Evolutionary conservation across 805 yeast genomes (phyloP).

Genomic region (Metschnikowia kunwiensis): DNA sequence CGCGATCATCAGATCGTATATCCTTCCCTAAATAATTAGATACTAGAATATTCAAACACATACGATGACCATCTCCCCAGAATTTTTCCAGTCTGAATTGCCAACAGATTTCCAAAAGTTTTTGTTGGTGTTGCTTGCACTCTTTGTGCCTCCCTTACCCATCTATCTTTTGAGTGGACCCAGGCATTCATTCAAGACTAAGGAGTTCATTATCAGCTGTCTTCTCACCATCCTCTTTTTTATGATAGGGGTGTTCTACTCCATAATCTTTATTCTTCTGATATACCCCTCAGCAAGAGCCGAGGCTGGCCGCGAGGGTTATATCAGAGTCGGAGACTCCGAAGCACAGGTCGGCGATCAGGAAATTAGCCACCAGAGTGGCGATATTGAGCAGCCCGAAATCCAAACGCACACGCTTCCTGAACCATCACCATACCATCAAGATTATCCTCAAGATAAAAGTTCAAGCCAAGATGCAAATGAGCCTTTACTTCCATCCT

Average conservation of each 20-base stretch:
- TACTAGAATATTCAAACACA: neutral
- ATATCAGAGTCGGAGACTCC: conserved; percentile 24
- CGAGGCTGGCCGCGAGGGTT: conserved; percentile 18
- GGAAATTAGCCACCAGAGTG: conserved; percentile 9
- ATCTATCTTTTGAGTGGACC: conserved; percentile 29
- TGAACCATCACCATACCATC: neutral
- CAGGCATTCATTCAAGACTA: conserved; percentile 29
- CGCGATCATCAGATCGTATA: neutral
- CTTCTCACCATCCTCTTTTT: conserved; percentile 32
- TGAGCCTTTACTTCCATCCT: conserved; percentile 22
- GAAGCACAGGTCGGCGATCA: conserved; percentile 1
- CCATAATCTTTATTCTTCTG: conserved; percentile 28
- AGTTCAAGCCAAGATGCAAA: neutral
- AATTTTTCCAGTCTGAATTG: conserved; percentile 9
- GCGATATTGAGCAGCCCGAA: conserved; percentile 6
- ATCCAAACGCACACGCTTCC: neutral
- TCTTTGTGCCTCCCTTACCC: conserved; percentile 40
- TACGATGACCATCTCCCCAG: conserved; percentile 12
- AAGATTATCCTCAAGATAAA: neutral
- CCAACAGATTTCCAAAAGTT: conserved; percentile 21
- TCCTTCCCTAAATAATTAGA: neutral
- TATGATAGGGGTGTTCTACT: conserved; percentile 27
- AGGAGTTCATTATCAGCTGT: conserved; percentile 30
- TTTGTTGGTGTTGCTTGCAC: conserved; percentile 29
- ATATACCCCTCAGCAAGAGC: conserved; percentile 18